Evolutionary conservation across 2,329 filamentous ascomycete genomes (phyloP).

Genomic region (Claviceps sp.): DNA sequence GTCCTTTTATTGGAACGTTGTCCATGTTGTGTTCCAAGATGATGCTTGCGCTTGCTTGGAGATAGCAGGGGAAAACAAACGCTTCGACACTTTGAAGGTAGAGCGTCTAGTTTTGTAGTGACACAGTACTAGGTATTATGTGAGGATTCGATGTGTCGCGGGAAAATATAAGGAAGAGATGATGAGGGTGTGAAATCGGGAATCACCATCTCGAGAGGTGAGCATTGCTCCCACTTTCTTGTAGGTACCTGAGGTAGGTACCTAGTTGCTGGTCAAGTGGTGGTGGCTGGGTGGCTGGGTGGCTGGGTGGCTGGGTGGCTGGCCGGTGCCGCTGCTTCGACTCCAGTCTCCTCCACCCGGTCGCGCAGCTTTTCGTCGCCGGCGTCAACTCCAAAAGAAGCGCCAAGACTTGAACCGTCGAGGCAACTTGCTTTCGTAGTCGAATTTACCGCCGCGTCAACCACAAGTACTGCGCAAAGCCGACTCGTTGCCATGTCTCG

Average conservation of each 20-base stretch:
- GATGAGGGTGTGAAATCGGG: neutral
- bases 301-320: no score
- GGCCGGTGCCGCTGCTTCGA: neutral
- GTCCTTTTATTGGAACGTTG: slow-evolving; percentile 32
- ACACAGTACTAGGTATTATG: neutral
- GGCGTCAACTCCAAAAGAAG: neutral
- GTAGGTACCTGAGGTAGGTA: no score
- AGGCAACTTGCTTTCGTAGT: neutral
- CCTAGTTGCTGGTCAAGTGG: no score
- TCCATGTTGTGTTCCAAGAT: slow-evolving; percentile 27
- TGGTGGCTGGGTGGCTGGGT: no score
- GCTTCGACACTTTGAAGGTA: neutral
- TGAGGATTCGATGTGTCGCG: neutral
- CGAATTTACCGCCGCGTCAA: neutral
- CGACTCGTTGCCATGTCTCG: slow-evolving; percentile 29
- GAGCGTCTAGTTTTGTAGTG: neutral
- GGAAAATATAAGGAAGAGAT: neutral
- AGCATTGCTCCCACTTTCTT: no score
- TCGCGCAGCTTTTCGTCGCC: neutral
- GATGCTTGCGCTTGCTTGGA: slow-evolving; percentile 16
- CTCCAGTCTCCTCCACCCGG: neutral
- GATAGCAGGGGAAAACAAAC: neutral
- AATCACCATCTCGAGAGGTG: neutral
- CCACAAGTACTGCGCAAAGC: neutral
- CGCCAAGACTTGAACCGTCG: neutral